phyloP scores from a whole-genome alignment of 192 early-diverging fungal species.

The Coemansia sp. region DNA sequence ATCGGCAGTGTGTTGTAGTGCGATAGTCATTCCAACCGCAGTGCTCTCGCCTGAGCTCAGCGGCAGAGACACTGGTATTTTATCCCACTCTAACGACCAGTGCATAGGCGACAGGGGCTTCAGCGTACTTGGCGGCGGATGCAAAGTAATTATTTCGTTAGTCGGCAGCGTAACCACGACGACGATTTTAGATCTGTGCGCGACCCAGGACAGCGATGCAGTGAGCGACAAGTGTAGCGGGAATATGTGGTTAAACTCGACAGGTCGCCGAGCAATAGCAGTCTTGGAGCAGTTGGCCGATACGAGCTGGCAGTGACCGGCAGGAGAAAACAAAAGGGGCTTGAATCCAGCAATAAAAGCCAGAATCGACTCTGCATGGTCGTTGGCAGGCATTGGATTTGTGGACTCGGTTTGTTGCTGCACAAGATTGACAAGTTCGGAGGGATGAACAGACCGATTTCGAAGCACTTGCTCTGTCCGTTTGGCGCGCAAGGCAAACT shows the following conservation, averaged over 20 bases:
- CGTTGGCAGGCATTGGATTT: neutral
- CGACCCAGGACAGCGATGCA: slow-evolving; percentile 26
- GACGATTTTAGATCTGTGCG: slow-evolving; percentile 15
- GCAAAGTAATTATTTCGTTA: slow-evolving; percentile 7
- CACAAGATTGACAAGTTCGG: slow-evolving; percentile 10
- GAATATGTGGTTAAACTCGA: slow-evolving; percentile 48
- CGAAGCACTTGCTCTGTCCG: slow-evolving; percentile 6
- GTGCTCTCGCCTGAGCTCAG: slow-evolving; percentile 50
- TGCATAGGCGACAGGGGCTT: slow-evolving; percentile 25
- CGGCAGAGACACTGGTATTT: slow-evolving; percentile 31
- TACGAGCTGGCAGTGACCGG: slow-evolving; percentile 28
- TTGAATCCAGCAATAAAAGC: slow-evolving; percentile 26
- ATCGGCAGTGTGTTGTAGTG: slow-evolving; percentile 16
- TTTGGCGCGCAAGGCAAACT: slow-evolving; percentile 23
- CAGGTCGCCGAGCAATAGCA: neutral
- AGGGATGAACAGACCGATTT: neutral
- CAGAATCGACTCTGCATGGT: neutral
- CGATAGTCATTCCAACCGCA: slow-evolving; percentile 14
- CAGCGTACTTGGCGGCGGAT: slow-evolving; percentile 11
- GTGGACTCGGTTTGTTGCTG: neutral
- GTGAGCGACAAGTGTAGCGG: slow-evolving; percentile 28
- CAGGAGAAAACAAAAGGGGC: slow-evolving; percentile 21
- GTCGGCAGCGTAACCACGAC: slow-evolving; percentile 33
- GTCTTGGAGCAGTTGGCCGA: slow-evolving; percentile 13
- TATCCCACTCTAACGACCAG: slow-evolving; percentile 37